These are phyloP conservation scores for Lentinula raphanica DNA, from an alignment of 768 basidiomycete species.

Conservation along the genomic window DNA sequence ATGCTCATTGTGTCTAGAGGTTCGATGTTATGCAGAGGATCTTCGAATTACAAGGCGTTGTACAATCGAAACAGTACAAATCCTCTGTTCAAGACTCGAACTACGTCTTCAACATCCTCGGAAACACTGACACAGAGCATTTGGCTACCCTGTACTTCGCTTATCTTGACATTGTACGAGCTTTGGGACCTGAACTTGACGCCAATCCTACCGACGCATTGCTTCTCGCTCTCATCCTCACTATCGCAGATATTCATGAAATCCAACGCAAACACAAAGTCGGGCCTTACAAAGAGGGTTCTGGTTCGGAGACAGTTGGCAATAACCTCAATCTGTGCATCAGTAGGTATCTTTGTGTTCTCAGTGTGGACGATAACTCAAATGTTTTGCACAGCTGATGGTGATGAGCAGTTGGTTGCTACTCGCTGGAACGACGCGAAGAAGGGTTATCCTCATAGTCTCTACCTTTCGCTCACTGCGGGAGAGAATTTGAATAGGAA, in stretches of 20 bases:
- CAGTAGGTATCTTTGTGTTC: not conserved
- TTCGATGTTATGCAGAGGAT: not conserved
- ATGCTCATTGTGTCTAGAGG: not conserved
- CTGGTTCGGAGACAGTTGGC: not conserved
- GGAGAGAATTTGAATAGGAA: not conserved
- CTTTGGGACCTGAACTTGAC: not conserved
- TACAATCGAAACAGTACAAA: not conserved
- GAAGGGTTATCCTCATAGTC: not conserved
- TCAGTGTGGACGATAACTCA: not conserved
- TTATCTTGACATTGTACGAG: not conserved
- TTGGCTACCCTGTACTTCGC: not conserved
- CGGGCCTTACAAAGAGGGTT: not conserved
- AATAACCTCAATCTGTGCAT: not conserved
- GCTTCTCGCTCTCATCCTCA: not conserved
- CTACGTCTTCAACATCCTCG: not conserved
- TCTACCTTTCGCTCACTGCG: not conserved
- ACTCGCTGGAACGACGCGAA: not conserved
- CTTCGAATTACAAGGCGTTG: not conserved
- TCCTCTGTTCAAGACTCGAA: not conserved
- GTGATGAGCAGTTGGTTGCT: not conserved
- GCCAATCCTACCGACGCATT: not conserved
- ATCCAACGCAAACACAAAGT: not conserved
- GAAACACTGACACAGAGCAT: conserved; percentile 1
- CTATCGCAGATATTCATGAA: not conserved
- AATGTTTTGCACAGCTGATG: not conserved